These are phyloP conservation scores for Phytophthora colocasiae DNA, from an alignment of 352 stramenopile genomes.

Conservation along the genomic window DNA sequence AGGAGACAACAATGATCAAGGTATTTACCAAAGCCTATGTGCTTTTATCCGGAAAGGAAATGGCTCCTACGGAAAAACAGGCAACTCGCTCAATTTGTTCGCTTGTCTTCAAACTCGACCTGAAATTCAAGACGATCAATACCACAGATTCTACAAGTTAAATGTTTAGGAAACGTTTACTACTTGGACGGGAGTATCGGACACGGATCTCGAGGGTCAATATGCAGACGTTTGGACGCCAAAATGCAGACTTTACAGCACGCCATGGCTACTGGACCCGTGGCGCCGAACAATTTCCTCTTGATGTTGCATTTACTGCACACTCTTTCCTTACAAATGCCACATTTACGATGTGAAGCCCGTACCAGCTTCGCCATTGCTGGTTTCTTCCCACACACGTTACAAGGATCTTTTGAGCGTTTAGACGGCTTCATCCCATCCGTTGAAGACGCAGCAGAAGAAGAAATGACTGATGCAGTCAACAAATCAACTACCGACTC, in stretches of 20 bases:
- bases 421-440: constrained; percentile 9
- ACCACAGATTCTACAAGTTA: not conserved
- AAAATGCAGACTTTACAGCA: constrained; percentile 57
- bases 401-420: constrained; percentile 12
- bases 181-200: constrained; percentile 28
- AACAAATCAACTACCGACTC: constrained; percentile 27
- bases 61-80: not conserved
- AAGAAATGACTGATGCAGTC: constrained; percentile 29
- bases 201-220: constrained; percentile 49
- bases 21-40: constrained; percentile 20
- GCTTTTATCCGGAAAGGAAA: constrained; percentile 4
- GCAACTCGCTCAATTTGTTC: constrained; percentile 11
- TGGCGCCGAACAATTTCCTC: constrained; percentile 37
- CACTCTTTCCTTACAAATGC: constrained; percentile 38
- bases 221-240: constrained; percentile 35
- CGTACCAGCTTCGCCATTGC: constrained; percentile 32
- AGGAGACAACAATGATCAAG: constrained; percentile 21
- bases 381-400: constrained; percentile 35
- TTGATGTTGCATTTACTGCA: constrained; percentile 57
- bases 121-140: not conserved
- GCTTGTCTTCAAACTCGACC: constrained; percentile 19
- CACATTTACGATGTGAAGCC: constrained; percentile 32
- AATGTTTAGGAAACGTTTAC: not conserved
- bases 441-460: constrained; percentile 4
- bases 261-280: constrained; percentile 33